phyloP scores from a whole-genome alignment of 768 basidiomycete genomes.

The Asterophora lycoperdoides region DNA sequence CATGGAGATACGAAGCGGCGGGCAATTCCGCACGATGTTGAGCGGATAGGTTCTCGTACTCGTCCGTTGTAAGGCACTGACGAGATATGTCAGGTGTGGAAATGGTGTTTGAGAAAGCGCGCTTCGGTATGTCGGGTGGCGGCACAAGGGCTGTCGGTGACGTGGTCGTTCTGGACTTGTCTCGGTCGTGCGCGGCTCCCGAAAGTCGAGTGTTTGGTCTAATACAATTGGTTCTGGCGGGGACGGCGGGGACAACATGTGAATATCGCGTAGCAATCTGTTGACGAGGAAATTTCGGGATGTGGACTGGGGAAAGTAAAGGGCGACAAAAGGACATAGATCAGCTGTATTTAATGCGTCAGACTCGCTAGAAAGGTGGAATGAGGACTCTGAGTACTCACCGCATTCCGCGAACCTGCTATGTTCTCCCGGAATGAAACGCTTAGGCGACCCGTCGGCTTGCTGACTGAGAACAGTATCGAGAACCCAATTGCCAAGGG shows the following conservation, averaged over 20 bases:
- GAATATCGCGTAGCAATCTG: slow-evolving; percentile 18
- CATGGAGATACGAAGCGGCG: slow-evolving; percentile 7
- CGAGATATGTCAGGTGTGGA: background rate
- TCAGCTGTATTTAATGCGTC: slow-evolving; percentile 41
- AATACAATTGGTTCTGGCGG: background rate
- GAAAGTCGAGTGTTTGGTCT: background rate
- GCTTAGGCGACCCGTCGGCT: slow-evolving; percentile 11
- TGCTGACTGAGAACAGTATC: slow-evolving; percentile 6
- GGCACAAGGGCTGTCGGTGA: slow-evolving; percentile 3
- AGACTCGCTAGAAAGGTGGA: slow-evolving; percentile 10
- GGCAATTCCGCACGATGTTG: slow-evolving; percentile 5
- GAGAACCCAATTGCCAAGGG: background rate
- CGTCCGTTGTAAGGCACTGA: background rate
- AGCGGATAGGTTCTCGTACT: slow-evolving; percentile 10
- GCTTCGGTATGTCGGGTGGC: slow-evolving; percentile 9
- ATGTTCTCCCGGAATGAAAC: slow-evolving; percentile 9
- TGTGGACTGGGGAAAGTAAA: slow-evolving; percentile 46
- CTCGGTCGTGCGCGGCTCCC: slow-evolving; percentile 1
- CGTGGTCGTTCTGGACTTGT: slow-evolving; percentile 6
- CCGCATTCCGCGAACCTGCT: slow-evolving; percentile 51
- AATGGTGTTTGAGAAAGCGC: slow-evolving; percentile 10
- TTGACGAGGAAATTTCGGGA: slow-evolving; percentile 24
- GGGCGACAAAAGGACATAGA: slow-evolving; percentile 75
- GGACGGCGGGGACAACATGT: slow-evolving; percentile 18
- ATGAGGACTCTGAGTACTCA: slow-evolving; percentile 25